Base-by-base conservation (phyloP, 345 rosid species). In the Kandelia obovata region DNA sequence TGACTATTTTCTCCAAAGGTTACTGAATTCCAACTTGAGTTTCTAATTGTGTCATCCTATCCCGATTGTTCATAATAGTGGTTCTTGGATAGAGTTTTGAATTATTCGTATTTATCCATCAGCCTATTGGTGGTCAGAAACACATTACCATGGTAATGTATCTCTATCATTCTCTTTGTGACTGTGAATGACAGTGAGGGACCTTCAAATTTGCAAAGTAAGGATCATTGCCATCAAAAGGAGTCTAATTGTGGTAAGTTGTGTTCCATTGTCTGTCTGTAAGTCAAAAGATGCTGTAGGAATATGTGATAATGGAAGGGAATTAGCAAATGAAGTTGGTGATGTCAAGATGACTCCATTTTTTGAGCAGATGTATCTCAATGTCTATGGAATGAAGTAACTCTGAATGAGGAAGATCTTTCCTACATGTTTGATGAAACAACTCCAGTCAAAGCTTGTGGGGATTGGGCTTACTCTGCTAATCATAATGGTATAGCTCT, bases 361-460 rank as follows among this genome's bases (percentile, higher is more conserved):
- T 5, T 58, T 53, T 70, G 31, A 31, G 57, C 67, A 80, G 88
- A 57, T 16, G 53, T 64, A 49, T 61, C 86, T 26, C 71, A 71
- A 28, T 62, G 80, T 76, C 39, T 73, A 23, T 87, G 85, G 64
- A 83, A 82, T 77, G 84, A 88, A 76, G 92, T 86, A 69, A 17
- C 84, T 55, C 73, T 87, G 61, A 92, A 88, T 62, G 87, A 83
- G 70, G 99, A 92, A 73, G 91, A 92, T 80, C 81, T 85, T 55
- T 90, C 98, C 20, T 88, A 86, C 79, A 86, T 89, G 90, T 84
- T 85, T 70, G 92, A 90, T 59, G 91, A 77, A 76, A 78, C 91
- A 58, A 96, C 98, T 16, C 98, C 99, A 0, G 84, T 87, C 61
- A 96, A 87, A 86, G 92, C 88, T 9, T 96, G 98, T 71, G 89